Base-by-base conservation (phyloP, 2,329 filamentous ascomycete genomes). In the Pezicula carpinea region DNA sequence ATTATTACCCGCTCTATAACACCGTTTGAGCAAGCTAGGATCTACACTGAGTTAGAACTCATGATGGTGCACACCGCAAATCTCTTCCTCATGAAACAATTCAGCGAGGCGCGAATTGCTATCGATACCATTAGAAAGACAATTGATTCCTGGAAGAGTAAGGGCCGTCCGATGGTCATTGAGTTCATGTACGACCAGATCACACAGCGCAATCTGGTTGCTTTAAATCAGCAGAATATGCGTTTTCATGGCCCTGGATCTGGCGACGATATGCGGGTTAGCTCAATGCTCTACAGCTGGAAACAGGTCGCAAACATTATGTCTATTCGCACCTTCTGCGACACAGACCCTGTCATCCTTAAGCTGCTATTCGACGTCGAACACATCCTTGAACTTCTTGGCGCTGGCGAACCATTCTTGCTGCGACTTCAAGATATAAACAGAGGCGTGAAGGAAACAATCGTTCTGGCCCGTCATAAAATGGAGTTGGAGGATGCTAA, bases 101-200 rank as follows among this genome's bases (percentile, higher is more conserved):
- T 63, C 33, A 56, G 53, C n/a, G 49, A 60, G 45, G 61, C 58
- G 21, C 58, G 59, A 4, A 53, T 64, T 39, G 41, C 49, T 8
- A 46, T 59, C 5, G 60, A 63, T 32, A 52, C 57, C 4, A 56
- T 63, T 31, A 63, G 60, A 47, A 62, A 58, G 46, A 57, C 53
- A 2, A 54, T 57, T n/a, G 60, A 64, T 21, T 42, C 38, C 6
- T 64, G 74, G 74, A 63, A 59, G 26, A 63, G 65, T 2, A 73
- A 72, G 47, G 73, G 74, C 41, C 63, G 73, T 10, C 69, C 71
- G 14, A 64, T 66, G 34, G 73, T 77, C 18, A 62, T 69, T 7
- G 70, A 77, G 49, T 78, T 78, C 55, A 69, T 70, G 52, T 78
- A 74, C 53, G 74, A 77, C 55, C 71, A 76, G 57, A 59, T 59